Evolutionary conservation across 768 basidiomycete genomes (phyloP).

Genomic region (Russula griseocarnosa): DNA sequence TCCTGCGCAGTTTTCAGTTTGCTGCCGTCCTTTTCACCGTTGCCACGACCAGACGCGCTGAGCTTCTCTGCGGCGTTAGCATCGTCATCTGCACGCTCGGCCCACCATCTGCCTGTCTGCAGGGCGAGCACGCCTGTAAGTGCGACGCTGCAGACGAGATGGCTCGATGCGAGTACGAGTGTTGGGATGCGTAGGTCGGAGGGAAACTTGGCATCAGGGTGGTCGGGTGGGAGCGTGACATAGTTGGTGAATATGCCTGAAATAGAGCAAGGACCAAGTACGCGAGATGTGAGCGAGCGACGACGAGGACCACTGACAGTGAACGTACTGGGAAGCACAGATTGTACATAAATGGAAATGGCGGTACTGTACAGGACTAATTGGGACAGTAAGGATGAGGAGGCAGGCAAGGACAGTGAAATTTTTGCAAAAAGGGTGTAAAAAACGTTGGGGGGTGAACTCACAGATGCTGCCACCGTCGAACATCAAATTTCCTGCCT

Average conservation of each 20-base stretch:
- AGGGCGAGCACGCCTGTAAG: conserved; percentile 82
- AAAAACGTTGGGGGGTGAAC: conserved; percentile 30
- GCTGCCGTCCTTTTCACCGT: conserved; percentile 3
- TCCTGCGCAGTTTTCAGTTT: not conserved
- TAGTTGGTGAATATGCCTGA: conserved; percentile 60
- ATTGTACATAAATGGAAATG: conserved; percentile 65
- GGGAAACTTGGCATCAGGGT: conserved; percentile 59
- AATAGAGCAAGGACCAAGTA: not conserved
- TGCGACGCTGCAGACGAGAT: conserved; percentile 83
- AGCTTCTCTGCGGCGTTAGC: conserved; percentile 39
- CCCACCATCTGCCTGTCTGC: conserved; percentile 84
- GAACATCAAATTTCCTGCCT: conserved; percentile 86
- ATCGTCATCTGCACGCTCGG: conserved; percentile 65
- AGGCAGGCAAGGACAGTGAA: not conserved
- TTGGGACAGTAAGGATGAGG: not conserved
- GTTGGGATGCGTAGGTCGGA: conserved; percentile 56
- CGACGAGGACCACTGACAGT: not conserved
- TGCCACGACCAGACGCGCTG: not conserved
- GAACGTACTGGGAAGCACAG: conserved; percentile 73
- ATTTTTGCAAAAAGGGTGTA: not conserved
- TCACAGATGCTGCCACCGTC: conserved; percentile 85
- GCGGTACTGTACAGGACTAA: conserved; percentile 74
- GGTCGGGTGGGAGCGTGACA: conserved; percentile 29
- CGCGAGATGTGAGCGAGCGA: conserved; percentile 21
- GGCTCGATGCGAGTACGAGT: conserved; percentile 75